Evolutionary conservation across 2,329 filamentous ascomycete genomes (phyloP).

Genomic region (Diaporthe humulicola): DNA sequence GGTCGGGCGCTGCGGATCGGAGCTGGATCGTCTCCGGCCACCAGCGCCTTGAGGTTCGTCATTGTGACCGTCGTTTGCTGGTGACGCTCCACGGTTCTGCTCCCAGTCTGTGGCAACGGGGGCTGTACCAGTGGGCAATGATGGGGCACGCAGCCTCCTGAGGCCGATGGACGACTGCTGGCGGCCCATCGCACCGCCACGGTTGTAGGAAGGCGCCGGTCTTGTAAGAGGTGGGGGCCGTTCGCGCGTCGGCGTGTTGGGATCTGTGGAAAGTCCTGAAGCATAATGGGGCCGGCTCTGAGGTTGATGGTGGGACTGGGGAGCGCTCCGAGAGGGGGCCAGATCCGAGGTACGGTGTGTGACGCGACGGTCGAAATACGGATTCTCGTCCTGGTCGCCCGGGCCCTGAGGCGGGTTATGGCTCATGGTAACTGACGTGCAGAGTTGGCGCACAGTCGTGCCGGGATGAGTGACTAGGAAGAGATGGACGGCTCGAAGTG

Average conservation of each 20-base stretch:
- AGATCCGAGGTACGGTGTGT: slow-evolving; percentile 17
- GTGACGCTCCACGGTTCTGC: neutral
- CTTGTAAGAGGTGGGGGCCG: slow-evolving; percentile 22
- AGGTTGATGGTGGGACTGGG: slow-evolving; percentile 6
- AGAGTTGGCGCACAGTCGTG: neutral
- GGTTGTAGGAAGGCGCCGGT: neutral
- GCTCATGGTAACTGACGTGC: slow-evolving; percentile 17
- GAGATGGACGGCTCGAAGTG: slow-evolving; percentile 14
- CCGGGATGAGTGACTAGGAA: neutral
- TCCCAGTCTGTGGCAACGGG: slow-evolving; percentile 15
- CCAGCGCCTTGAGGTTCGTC: slow-evolving; percentile 1
- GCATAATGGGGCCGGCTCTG: neutral
- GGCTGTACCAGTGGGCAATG: neutral
- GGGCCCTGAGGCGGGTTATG: neutral
- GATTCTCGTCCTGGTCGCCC: slow-evolving; percentile 30
- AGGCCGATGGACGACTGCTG: slow-evolving; percentile 40
- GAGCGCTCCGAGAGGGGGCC: slow-evolving; percentile 23
- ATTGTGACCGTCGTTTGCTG: neutral
- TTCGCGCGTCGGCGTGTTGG: slow-evolving; percentile 31
- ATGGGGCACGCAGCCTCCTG: slow-evolving; percentile 27
- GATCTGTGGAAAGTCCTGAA: neutral
- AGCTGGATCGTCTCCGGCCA: slow-evolving; percentile 44
- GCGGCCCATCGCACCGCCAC: slow-evolving; percentile 5
- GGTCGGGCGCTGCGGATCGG: slow-evolving; percentile 44
- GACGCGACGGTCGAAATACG: slow-evolving; percentile 28